Evolutionary conservation across 176 grass and related monocot genomes (phyloP).

Genomic region (Bonia amplexicaulis): DNA sequence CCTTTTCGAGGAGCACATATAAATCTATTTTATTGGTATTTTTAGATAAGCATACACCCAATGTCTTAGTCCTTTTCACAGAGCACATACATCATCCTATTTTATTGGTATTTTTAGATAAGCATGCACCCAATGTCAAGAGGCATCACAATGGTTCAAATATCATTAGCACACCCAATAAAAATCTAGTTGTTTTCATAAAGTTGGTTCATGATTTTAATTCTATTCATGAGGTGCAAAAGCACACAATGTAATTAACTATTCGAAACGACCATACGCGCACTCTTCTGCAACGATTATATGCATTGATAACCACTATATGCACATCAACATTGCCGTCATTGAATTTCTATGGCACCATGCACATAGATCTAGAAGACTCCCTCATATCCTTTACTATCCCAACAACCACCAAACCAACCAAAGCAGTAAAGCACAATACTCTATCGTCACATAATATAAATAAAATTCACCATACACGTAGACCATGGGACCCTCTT

Average conservation of each 20-base stretch:
- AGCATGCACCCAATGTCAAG: background rate
- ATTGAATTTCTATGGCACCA: background rate
- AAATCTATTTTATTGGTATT: background rate
- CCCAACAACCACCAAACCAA: too few species aligned
- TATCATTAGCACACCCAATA: background rate
- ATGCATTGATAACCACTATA: background rate
- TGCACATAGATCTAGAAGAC: too few species aligned
- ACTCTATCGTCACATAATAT: too few species aligned
- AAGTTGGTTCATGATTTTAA: background rate
- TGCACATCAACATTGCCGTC: background rate
- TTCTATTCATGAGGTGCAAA: background rate
- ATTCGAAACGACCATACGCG: too few species aligned
- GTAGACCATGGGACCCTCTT: too few species aligned
- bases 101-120: background rate
- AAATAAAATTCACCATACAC: too few species aligned
- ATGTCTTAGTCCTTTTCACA: background rate
- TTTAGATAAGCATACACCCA: background rate
- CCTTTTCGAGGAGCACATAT: too few species aligned
- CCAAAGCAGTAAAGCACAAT: too few species aligned
- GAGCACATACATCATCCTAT: too few species aligned
- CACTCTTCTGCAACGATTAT: background rate
- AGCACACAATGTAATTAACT: background rate
- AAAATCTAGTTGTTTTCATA: background rate
- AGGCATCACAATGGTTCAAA: background rate
- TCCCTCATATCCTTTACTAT: too few species aligned